Conservation (phyloP, 495 filamentous ascomycete genomes). For the Penicillium roqueforti region DNA sequence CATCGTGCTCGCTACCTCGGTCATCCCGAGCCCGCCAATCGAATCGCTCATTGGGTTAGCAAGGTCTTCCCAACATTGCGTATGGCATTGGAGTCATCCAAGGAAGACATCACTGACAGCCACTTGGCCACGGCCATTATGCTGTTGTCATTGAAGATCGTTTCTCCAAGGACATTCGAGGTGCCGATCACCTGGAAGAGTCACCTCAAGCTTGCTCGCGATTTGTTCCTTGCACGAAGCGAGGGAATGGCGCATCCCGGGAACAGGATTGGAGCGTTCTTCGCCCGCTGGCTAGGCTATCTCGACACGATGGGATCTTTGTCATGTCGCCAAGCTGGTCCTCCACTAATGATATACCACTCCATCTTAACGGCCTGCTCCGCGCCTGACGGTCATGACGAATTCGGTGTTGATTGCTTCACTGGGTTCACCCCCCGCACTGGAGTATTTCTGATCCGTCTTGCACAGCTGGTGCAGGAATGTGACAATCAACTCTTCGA, state of each 20-base stretch:
- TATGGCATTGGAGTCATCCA: constrained; percentile 53
- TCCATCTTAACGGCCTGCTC: constrained; percentile 47
- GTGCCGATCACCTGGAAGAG: constrained; percentile 71
- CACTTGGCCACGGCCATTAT: constrained; percentile 83
- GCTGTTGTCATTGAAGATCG: constrained; percentile 80
- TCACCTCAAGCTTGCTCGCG: constrained; percentile 71
- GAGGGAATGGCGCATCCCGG: constrained; percentile 48
- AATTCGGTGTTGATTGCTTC: constrained; percentile 71
- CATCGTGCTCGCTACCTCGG: constrained; percentile 74
- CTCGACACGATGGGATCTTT: constrained; percentile 76
- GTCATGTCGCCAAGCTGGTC: constrained; percentile 61
- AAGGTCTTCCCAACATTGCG: constrained; percentile 73
- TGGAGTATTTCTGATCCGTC: constrained; percentile 65
- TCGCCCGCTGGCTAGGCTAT: constrained; percentile 84
- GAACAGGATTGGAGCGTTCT: constrained; percentile 71
- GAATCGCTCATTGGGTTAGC: constrained; percentile 75
- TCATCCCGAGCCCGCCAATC: constrained; percentile 69
- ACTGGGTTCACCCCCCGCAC: constrained; percentile 71
- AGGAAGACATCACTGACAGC: constrained; percentile 63
- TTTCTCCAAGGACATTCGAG: constrained; percentile 76
- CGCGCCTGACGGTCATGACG: constrained; percentile 41
- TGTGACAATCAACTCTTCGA: constrained; percentile 69
- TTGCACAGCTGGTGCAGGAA: constrained; percentile 66
- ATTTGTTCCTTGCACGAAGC: constrained; percentile 66
- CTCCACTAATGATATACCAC: constrained; percentile 53